Base-by-base conservation (phyloP, 768 basidiomycete genomes). In the Amanita molliuscula region DNA sequence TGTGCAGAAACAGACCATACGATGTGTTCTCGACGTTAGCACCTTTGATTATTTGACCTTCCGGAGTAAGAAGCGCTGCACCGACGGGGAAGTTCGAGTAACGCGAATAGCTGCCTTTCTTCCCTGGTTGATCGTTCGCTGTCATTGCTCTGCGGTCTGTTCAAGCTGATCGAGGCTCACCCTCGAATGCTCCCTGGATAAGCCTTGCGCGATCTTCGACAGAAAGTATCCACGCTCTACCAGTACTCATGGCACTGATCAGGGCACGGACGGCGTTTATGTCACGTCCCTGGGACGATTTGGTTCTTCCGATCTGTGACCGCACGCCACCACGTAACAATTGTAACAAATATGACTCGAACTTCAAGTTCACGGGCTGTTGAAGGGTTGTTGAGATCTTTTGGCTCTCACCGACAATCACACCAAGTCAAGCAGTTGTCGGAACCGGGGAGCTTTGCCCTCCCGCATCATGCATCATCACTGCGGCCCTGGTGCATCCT, bases 81-180 rank as follows among this genome's bases (percentile, higher is more conserved):
- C 95, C 95, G 13, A 97, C 95, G 6, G 84, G 81, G 61, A 99
- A 96, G 26, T 90, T 84, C 25, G 91, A 93, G 67, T 96, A 98
- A 0, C 81, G 89, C 29, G 70, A 77, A 64, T 96, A 94, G 0
- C 86, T 75, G 28, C 76, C 70, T 53, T 84, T 69, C 62, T 81
- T 87, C 10, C 81, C 86, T 88, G 60, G 28, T 48, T 34, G 13
- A 28, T 28, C 42, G 29, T 51, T 16, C 20, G 48, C 20, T 25
- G 48, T 13, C 6, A 36, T 52, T 26, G 28, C 28, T 16, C n/a
- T 23, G 3, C 16, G 13, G 9, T 8, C 35, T 20, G 25, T 16
- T 18, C 20, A 41, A 37, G 38, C 20, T 41, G 20, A 15, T 25
- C 11, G 13, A 35, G 16, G 51, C 53, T 28, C 55, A 78, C 82